Conservation (phyloP, 441 rosid genomes). For the Bruguiera hainesii region DNA sequence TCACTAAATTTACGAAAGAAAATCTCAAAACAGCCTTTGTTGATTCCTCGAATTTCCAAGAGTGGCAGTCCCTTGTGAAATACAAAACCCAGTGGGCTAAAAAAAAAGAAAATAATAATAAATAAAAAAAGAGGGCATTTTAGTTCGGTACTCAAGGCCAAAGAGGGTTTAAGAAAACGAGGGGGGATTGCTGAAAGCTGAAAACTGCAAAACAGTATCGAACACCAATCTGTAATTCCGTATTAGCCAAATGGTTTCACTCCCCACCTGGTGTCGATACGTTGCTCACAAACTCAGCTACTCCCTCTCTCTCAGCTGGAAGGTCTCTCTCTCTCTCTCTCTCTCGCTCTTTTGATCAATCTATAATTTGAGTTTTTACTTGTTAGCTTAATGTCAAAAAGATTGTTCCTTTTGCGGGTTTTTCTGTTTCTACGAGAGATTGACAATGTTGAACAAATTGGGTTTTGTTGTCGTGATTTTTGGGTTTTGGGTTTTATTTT, state of each 20-base stretch:
- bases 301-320: conserved; percentile 55
- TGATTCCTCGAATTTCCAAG: too few species aligned
- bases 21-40: too few species aligned
- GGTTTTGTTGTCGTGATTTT: neutral
- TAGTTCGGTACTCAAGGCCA: too few species aligned
- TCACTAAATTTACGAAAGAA: too few species aligned
- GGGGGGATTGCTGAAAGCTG: too few species aligned
- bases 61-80: too few species aligned
- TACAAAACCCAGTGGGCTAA: too few species aligned
- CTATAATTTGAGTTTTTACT: neutral
- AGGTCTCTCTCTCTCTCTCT: conserved; percentile 38
- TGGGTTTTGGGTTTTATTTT: neutral
- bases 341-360: neutral
- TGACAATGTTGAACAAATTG: neutral
- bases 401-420: neutral
- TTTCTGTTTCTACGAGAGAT: neutral
- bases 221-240: too few species aligned
- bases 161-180: too few species aligned
- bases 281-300: conserved; percentile 59
- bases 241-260: conserved; percentile 50
- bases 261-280: conserved; percentile 78
- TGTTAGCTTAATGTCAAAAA: neutral
- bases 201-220: too few species aligned
- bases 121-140: too few species aligned
- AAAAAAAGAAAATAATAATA: too few species aligned